phyloP scores from a whole-genome alignment of 768 basidiomycete genomes.

The Lactifluus piperatus region DNA sequence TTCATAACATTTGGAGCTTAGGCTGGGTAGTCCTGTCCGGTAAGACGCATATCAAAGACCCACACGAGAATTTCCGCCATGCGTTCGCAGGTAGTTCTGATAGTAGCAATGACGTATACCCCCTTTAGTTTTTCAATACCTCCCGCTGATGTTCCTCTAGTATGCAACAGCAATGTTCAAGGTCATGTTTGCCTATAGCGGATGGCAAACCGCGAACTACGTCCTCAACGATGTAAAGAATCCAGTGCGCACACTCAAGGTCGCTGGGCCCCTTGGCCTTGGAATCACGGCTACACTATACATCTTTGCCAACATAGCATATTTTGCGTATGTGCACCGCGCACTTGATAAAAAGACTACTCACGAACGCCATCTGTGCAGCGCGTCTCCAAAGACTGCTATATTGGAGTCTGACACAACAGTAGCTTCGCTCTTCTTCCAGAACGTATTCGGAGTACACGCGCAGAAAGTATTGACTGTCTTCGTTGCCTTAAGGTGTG shows the following conservation, averaged over 20 bases:
- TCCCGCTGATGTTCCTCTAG: conserved; percentile 24
- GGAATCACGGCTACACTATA: conserved; percentile 46
- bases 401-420: conserved; percentile 43
- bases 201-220: conserved; percentile 51
- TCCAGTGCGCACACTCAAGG: conserved; percentile 52
- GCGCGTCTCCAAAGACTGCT: conserved; percentile 39
- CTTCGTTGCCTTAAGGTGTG: conserved; percentile 48
- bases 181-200: conserved; percentile 39
- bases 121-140: background rate
- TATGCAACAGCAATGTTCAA: conserved; percentile 57
- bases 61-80: conserved; percentile 48
- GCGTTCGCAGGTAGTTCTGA: conserved; percentile 48
- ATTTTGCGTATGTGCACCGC: conserved; percentile 37
- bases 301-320: conserved; percentile 48
- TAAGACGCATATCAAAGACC: conserved; percentile 45
- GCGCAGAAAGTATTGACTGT: conserved; percentile 49
- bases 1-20: conserved; percentile 3
- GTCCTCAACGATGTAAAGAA: conserved; percentile 54
- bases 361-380: conserved; percentile 1
- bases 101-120: conserved; percentile 39
- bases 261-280: conserved; percentile 50
- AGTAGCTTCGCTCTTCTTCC: conserved; percentile 53
- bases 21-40: conserved; percentile 57
- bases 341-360: background rate
- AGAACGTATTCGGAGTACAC: conserved; percentile 44